These are phyloP conservation scores for Lasiosphaeria hispida DNA, from an alignment of 495 filamentous ascomycete genomes.

Conservation along the genomic window DNA sequence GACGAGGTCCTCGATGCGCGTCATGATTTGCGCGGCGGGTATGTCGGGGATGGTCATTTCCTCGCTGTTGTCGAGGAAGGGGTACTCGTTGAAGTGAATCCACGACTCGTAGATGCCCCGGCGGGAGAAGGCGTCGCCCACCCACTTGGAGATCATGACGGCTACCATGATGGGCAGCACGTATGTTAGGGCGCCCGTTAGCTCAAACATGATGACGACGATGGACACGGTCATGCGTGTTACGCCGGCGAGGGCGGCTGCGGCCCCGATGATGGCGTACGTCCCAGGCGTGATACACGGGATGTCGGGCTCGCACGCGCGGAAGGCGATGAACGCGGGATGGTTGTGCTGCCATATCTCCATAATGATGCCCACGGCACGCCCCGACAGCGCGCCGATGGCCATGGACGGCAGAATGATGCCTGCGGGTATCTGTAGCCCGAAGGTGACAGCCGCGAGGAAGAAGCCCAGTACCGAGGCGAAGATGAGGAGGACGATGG, in stretches of 20 bases:
- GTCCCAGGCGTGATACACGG: conserved; percentile 91
- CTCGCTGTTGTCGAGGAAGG: conserved; percentile 91
- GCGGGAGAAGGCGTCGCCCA: conserved; percentile 92
- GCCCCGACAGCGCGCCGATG: conserved; percentile 89
- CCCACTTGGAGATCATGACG: conserved; percentile 99
- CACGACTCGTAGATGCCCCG: conserved; percentile 96
- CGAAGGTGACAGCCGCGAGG: conserved; percentile 86
- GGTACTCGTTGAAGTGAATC: conserved; percentile 96
- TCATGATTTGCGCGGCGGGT: conserved; percentile 83
- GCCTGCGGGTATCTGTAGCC: conserved; percentile 92
- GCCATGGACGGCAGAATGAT: conserved; percentile 98
- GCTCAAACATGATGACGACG: conserved; percentile 98
- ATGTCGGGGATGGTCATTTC: conserved; percentile 81
- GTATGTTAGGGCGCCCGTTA: conserved; percentile 93
- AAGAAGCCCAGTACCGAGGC: conserved; percentile 80
- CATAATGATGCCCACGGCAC: conserved; percentile 82
- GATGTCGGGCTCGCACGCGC: conserved; percentile 78
- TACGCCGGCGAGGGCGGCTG: conserved; percentile 93
- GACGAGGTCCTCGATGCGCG: conserved; percentile 82
- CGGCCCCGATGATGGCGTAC: conserved; percentile 95
- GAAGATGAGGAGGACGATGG: conserved; percentile 74
- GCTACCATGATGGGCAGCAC: conserved; percentile 99
- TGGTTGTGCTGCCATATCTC: conserved; percentile 83
- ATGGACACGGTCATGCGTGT: conserved; percentile 96
- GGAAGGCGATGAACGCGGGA: conserved; percentile 74